These are phyloP conservation scores for Aspergillus quadricinctus DNA, from an alignment of 2,329 filamentous ascomycete genomes.

Conservation along the genomic window DNA sequence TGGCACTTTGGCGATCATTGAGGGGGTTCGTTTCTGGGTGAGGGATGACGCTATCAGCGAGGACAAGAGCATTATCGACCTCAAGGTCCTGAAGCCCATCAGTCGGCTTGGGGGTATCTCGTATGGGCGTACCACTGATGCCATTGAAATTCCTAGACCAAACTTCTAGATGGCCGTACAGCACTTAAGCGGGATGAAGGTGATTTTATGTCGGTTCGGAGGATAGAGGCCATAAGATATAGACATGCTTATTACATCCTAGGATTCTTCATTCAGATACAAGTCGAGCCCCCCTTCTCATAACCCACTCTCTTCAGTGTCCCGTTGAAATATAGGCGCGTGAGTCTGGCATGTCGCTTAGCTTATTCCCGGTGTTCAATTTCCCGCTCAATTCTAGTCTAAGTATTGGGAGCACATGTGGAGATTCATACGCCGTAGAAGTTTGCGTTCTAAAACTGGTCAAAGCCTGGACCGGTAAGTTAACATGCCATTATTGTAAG, in stretches of 20 bases:
- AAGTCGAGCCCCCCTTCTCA: neutral
- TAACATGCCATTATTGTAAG: neutral
- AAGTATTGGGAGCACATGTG: neutral
- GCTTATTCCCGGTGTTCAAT: no score
- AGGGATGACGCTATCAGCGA: slow-evolving; percentile 83
- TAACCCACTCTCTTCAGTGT: neutral
- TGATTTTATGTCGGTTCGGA: no score
- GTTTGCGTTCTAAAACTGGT: neutral
- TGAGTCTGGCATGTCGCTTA: no score
- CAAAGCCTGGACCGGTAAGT: neutral
- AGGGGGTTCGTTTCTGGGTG: slow-evolving; percentile 85
- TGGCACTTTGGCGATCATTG: slow-evolving; percentile 69
- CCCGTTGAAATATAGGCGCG: neutral
- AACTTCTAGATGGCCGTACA: slow-evolving; percentile 14
- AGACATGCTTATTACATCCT: neutral
- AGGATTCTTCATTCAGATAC: neutral
- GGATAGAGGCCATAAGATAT: neutral
- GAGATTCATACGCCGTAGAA: neutral
- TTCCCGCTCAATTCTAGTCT: neutral
- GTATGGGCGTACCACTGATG: slow-evolving; percentile 68
- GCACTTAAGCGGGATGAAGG: neutral
- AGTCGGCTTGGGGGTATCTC: slow-evolving; percentile 80
- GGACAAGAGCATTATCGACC: slow-evolving; percentile 68
- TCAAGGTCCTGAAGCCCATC: slow-evolving; percentile 70
- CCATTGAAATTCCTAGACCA: slow-evolving; percentile 60